Evolutionary conservation across 768 basidiomycete species (phyloP), one percentile per base, ranked within the genome.

Genomic region (Mrakia hoshinonis): DNA sequence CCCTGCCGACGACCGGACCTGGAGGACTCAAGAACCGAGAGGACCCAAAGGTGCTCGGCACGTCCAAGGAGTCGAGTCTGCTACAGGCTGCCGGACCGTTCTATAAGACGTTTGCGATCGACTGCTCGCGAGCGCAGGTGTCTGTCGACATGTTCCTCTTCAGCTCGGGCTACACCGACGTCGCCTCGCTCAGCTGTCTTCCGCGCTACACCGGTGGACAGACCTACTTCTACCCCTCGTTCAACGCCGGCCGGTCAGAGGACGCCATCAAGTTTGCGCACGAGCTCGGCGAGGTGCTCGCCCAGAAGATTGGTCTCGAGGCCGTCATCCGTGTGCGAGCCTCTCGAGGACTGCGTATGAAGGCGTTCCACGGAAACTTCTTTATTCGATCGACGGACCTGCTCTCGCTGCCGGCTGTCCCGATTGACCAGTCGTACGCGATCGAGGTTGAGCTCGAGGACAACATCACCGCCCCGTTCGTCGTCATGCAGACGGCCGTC

Each of bases 111-210:
- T 97, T 98, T 75, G 93, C 96, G 22, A 99, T 98, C 77, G 96
- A 98, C 76, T 98, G 95, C 78, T 97, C 95, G 15, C 87, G 94
- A 70, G 88, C 91, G 5, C 96, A 98, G 80, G 91, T 99, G 55
- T 92, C 93, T 0, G 95, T 98, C 71, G 95, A 98, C 79, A 97
- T 99, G 95, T 98, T 98, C 87, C 83, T 99, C 70, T 98, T 97
- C 83, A 91, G 91, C 75, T 84, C 92, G 10, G 83, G 84, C 24
- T 99, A 98, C 78, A 93, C 94, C 75, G 96, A 98, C 80, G 92
- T 98, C 54, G 92, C 96, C 0, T 92, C 87, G 72, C 84, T 99
- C 22, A 89, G 92, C 15, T 92, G 87, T 77, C 83, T 99, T 22
- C 96, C 96, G 29, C 90, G 94, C 77, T 98, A 99, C 80, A 99